Evolutionary conservation across 1,139 yeast genomes (phyloP), one percentile per base, ranked within the genome.

Genomic region (Pichia sp.): DNA sequence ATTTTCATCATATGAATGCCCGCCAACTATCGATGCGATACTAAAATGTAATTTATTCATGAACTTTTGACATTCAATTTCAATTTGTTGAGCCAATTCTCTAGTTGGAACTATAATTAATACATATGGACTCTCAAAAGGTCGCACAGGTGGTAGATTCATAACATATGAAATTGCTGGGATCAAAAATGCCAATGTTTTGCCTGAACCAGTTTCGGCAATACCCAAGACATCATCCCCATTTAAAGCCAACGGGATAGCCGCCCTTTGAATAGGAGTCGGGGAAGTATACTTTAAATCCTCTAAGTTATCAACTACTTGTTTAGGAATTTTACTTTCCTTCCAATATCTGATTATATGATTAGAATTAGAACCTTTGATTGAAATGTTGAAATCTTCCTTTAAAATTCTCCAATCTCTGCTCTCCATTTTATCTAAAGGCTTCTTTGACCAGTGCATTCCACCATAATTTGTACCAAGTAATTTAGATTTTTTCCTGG

Each of bases 151-250:
- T 1, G 70, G 70, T n/a, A 74, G 57, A 44, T 74, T 76, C 53
- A 77, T 58, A 14, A 88, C 71, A 57, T 83, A 84, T 5, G 81
- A 67, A 8, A 89, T 64, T 49, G 89, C 69, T 0, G 99, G 98
- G 2, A 91, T 70, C 30, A 87, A 70, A 67, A 85, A 93, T 11
- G 96, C 87, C 31, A 90, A 73, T 0, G 99, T 93, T 66, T 93
- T 93, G 64, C 98, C 99, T 0, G 96, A 87, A 28, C 98, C 99
- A 0, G 99, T 93, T 60, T 90, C 93, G 0, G 98, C 97, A n/a
- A 91, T 79, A 29, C 96, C 98, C 29, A 91, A 76, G 5, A 89
- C 75, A 66, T 93, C 97, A 43, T 77, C 67, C 5, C 74, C 70
- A 0, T 71, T 65, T 38, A 86, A 60, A 0, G 88, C 87, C 45